Conservation (phyloP, 1,284 basidiomycete species). For the Melampsora americana region DNA sequence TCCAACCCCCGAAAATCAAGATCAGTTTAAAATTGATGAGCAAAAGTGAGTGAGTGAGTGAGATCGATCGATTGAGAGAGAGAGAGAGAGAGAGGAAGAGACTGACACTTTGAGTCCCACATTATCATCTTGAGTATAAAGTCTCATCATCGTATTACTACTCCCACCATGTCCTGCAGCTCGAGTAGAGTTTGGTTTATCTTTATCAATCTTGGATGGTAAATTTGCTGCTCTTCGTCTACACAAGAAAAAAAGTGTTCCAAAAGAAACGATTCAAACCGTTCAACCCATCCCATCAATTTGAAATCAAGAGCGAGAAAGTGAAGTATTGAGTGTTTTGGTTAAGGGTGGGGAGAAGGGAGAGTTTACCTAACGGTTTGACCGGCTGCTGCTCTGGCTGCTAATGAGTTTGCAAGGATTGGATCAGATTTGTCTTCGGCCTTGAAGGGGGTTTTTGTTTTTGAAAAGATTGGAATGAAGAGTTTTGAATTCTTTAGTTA, state of each 20-base stretch:
- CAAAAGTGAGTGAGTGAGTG: too few relatives aligned
- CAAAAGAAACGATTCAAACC: conserved; percentile 7
- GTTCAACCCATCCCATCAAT: background rate
- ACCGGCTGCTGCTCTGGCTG: conserved; percentile 39
- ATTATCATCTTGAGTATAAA: conserved; percentile 54
- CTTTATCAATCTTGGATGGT: conserved; percentile 47
- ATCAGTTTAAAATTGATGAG: conserved; percentile 1
- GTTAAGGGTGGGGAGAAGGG: background rate
- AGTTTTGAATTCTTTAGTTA: too few relatives aligned
- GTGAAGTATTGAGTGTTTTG: too few relatives aligned
- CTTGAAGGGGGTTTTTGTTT: too few relatives aligned
- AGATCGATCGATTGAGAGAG: background rate
- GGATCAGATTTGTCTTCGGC: conserved; percentile 38
- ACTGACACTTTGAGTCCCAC: conserved; percentile 53
- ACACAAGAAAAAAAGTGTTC: background rate
- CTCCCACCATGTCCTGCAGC: conserved; percentile 55
- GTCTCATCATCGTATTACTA: conserved; percentile 54
- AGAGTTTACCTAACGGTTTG: conserved; percentile 31
- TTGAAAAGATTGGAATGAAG: too few relatives aligned
- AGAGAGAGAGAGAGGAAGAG: background rate
- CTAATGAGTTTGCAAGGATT: conserved; percentile 37
- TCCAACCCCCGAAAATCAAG: too few relatives aligned
- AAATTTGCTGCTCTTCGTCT: conserved; percentile 51
- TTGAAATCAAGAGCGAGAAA: background rate
- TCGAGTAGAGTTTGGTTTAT: conserved; percentile 52